Evolutionary conservation across 2,329 filamentous ascomycete genomes (phyloP).

Genomic region (Beauveria sp.): DNA sequence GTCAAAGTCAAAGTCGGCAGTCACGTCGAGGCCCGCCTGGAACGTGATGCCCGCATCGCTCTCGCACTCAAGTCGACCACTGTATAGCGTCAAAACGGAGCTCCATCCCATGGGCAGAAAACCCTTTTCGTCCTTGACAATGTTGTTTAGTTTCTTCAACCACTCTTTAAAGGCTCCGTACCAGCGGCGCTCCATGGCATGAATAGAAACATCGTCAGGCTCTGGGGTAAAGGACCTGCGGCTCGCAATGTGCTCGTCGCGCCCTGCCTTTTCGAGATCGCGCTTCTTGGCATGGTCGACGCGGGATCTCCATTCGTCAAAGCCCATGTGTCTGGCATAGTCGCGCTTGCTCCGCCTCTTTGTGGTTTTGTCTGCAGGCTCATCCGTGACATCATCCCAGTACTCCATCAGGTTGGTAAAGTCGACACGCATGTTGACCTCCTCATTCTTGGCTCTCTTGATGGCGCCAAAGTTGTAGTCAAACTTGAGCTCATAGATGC

Average conservation of each 20-base stretch:
- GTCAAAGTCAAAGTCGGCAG: neutral
- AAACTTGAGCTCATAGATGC: conserved; percentile 23
- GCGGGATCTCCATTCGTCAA: neutral
- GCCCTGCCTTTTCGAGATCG: neutral
- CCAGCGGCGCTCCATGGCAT: conserved; percentile 12
- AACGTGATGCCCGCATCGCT: conserved; percentile 4
- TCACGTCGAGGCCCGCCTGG: neutral
- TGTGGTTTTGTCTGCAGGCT: neutral
- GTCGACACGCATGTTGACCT: conserved; percentile 26
- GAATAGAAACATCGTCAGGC: neutral
- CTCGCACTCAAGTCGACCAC: neutral
- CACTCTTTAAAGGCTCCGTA: conserved; percentile 15
- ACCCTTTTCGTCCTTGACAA: conserved; percentile 11
- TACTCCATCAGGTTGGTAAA: conserved; percentile 25
- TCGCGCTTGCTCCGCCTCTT: neutral
- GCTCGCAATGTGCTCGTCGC: neutral
- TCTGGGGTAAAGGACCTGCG: neutral
- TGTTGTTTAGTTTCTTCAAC: conserved; percentile 14
- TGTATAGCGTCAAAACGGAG: conserved; percentile 11
- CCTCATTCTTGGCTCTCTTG: conserved; percentile 16
- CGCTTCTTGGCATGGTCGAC: neutral
- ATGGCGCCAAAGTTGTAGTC: conserved; percentile 25
- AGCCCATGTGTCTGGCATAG: neutral
- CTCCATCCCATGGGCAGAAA: conserved; percentile 11
- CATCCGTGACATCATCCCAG: conserved; percentile 21